Evolutionary conservation across 2,329 filamentous ascomycete species (phyloP).

Genomic region (Sporothrix pallida): DNA sequence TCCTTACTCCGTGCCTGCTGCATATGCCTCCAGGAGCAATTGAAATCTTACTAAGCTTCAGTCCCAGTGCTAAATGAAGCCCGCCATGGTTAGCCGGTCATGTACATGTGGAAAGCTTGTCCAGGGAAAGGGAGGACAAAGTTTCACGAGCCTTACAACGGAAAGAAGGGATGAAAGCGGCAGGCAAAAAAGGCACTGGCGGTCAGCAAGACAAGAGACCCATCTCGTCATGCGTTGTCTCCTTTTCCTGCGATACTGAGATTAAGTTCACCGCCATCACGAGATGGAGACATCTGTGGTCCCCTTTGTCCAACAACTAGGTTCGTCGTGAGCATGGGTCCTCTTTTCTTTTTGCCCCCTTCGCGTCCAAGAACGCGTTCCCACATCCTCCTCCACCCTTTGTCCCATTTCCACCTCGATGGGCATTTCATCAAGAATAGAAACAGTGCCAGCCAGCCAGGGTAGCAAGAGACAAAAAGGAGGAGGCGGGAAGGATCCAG

Average conservation of each 20-base stretch:
- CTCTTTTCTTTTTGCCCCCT: neutral
- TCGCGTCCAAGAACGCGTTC: neutral
- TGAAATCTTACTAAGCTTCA: conserved; percentile 7
- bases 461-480: neutral
- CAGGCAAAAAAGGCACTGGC: too few relatives aligned
- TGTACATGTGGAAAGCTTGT: conserved; percentile 17
- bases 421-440: conserved; percentile 17
- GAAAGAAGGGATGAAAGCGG: neutral
- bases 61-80: neutral
- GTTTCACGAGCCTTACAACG: conserved; percentile 2
- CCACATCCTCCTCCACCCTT: neutral
- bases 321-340: too few relatives aligned
- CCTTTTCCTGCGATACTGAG: neutral
- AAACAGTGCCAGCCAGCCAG: neutral
- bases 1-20: neutral
- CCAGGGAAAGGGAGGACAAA: neutral
- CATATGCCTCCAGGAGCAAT: neutral
- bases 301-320: neutral
- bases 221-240: neutral
- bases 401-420: conserved; percentile 3
- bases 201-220: neutral
- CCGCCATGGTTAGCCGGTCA: neutral
- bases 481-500: neutral
- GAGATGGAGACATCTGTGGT: neutral
- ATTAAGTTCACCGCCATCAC: neutral